These are phyloP conservation scores for Chaetomiaceae sp. DNA, from an alignment of 2,329 filamentous ascomycete genomes.

Conservation along the genomic window DNA sequence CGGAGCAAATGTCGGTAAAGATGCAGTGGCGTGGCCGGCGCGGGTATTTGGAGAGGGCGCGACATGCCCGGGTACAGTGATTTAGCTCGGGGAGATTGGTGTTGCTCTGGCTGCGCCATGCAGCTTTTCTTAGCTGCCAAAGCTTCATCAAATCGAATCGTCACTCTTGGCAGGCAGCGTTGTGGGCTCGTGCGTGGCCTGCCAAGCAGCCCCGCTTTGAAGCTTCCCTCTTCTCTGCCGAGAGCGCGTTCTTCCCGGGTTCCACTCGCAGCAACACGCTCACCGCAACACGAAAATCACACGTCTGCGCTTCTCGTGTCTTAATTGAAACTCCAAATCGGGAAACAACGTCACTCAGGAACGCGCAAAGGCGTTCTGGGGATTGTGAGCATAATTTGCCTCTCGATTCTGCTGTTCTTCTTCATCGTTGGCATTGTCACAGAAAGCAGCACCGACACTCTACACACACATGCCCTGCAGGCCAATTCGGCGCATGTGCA, in stretches of 20 bases:
- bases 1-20: constrained; percentile 56
- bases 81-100: no score
- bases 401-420: no score
- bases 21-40: constrained; percentile 30
- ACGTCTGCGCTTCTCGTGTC: constrained; percentile 18
- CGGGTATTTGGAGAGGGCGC: constrained; percentile 30
- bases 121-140: no score
- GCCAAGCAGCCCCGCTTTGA: not conserved
- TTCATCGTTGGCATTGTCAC: no score
- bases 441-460: no score
- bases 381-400: no score
- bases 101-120: no score
- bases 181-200: no score
- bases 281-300: constrained; percentile 25
- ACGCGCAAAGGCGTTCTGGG: no score
- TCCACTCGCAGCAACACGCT: constrained; percentile 16
- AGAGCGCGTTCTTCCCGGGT: constrained; percentile 13
- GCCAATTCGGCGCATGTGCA: constrained; percentile 16
- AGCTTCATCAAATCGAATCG: no score
- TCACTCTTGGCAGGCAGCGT: no score
- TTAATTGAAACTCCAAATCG: constrained; percentile 21
- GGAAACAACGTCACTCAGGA: constrained; percentile 1
- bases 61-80: constrained; percentile 31
- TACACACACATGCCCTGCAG: constrained; percentile 13
- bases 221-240: not conserved